Conservation (phyloP, 2,329 filamentous ascomycete species). For the Plectosphaerella cucumerina region DNA sequence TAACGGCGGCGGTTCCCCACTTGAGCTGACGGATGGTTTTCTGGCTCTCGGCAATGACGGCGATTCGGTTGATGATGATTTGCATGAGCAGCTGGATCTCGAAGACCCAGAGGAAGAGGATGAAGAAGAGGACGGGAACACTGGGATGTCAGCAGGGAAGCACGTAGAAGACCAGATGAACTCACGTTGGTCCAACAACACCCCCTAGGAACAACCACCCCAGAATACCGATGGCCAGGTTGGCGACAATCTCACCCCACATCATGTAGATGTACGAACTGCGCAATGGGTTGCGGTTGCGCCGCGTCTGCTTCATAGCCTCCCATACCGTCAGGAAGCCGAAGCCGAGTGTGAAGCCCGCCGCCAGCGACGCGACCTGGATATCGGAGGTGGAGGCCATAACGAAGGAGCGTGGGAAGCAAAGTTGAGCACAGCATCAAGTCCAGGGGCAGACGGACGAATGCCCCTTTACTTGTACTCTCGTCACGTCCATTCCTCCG, state of each 20-base stretch:
- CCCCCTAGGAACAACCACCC: slow-evolving; percentile 34
- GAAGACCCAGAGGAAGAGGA: slow-evolving; percentile 35
- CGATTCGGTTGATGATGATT: slow-evolving; percentile 51
- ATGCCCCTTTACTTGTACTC: too few relatives aligned
- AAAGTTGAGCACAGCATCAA: too few relatives aligned
- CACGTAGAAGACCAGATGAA: neutral
- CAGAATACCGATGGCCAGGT: slow-evolving; percentile 30
- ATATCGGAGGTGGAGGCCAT: slow-evolving; percentile 17
- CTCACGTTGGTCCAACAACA: slow-evolving; percentile 25
- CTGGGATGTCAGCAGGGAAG: slow-evolving; percentile 11
- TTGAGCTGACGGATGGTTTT: slow-evolving; percentile 35
- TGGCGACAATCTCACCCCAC: slow-evolving; percentile 38
- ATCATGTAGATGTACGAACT: slow-evolving; percentile 40
- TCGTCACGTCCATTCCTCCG: too few relatives aligned
- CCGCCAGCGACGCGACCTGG: slow-evolving; percentile 24
- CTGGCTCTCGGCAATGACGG: slow-evolving; percentile 39
- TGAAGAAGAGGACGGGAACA: slow-evolving; percentile 27
- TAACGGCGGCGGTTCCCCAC: slow-evolving; percentile 38
- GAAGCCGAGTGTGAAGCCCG: slow-evolving; percentile 33
- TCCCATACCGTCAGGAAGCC: slow-evolving; percentile 34
- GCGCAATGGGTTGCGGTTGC: slow-evolving; percentile 26
- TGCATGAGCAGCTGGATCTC: slow-evolving; percentile 48
- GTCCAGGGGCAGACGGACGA: too few relatives aligned
- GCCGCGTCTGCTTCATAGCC: slow-evolving; percentile 35
- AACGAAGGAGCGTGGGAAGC: neutral